Evolutionary conservation across 768 basidiomycete species (phyloP).

Genomic region (Clitopilus passeckerianus): DNA sequence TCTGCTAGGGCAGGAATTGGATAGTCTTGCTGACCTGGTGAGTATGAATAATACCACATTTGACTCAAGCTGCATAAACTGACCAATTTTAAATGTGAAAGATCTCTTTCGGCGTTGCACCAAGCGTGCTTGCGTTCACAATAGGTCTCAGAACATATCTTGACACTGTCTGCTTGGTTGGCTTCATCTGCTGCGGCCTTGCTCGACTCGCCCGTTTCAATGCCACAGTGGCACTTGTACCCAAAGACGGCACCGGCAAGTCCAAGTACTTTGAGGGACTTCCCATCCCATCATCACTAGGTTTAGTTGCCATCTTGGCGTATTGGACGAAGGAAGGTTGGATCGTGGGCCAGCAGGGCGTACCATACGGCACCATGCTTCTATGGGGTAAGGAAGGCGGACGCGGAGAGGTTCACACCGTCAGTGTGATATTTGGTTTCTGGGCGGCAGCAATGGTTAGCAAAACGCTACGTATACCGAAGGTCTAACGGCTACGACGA

Average conservation of each 20-base stretch:
- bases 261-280: constrained; percentile 95
- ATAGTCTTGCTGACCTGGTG: constrained; percentile 94
- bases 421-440: constrained; percentile 67
- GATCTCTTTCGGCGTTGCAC: constrained; percentile 98
- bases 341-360: constrained; percentile 72
- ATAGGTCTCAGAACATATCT: constrained; percentile 89
- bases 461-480: constrained; percentile 89
- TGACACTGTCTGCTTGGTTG: constrained; percentile 81
- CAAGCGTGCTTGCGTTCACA: constrained; percentile 87
- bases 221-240: constrained; percentile 92
- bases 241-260: constrained; percentile 84
- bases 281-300: constrained; percentile 89
- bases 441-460: constrained; percentile 99
- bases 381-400: constrained; percentile 71
- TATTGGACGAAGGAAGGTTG: constrained; percentile 83
- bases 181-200: constrained; percentile 94
- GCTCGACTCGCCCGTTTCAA: constrained; percentile 98
- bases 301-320: constrained; percentile 71
- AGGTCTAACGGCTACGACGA: constrained; percentile 35
- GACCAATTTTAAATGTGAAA: constrained; percentile 24
- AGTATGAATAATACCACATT: constrained; percentile 19
- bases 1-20: constrained; percentile 95
- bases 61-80: constrained; percentile 1
- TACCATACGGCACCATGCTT: constrained; percentile 71
- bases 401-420: constrained; percentile 80